phyloP scores from a whole-genome alignment of 2,329 filamentous ascomycete genomes.

The Exophiala phaeomuriformis region DNA sequence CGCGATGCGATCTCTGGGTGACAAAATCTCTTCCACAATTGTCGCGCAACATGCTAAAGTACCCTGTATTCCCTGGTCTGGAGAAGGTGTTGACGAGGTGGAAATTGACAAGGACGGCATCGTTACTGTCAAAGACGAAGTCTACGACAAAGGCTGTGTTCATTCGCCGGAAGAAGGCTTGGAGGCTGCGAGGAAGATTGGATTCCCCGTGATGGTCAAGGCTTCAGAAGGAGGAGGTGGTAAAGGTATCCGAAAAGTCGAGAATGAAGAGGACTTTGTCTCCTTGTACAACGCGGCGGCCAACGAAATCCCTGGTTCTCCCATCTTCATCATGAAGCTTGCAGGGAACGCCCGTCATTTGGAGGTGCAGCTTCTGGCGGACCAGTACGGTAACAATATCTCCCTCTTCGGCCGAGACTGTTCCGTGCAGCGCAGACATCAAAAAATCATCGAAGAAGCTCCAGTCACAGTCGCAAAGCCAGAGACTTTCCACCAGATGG shows the following conservation, averaged over 20 bases:
- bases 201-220: constrained; percentile 99
- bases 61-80: constrained; percentile 99
- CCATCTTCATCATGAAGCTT: constrained; percentile 99
- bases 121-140: constrained; percentile 77
- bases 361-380: constrained; percentile 93
- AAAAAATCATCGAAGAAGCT: constrained; percentile 99
- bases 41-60: constrained; percentile 95
- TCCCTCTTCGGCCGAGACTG: constrained; percentile 98
- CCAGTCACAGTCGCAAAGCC: constrained; percentile 92
- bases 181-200: constrained; percentile 76
- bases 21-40: constrained; percentile 99
- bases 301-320: constrained; percentile 94
- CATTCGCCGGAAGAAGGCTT: constrained; percentile 85
- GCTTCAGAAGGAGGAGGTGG: constrained; percentile 98
- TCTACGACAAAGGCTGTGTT: constrained; percentile 89
- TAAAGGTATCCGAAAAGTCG: constrained; percentile 96
- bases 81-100: constrained; percentile 80
- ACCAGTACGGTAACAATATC: constrained; percentile 99
- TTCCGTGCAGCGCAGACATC: constrained; percentile 94
- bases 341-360: constrained; percentile 93
- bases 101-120: constrained; percentile 72
- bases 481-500: constrained; percentile 89
- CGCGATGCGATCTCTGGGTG: constrained; percentile 96
- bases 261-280: constrained; percentile 75
- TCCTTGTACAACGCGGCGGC: constrained; percentile 89